Percentiles rank a stretch among this genome's conserved stretches.
Evolutionary conservation across 2,329 filamentous ascomycete genomes (phyloP).

Genomic region (Phyllosticta citribraziliensis): DNA sequence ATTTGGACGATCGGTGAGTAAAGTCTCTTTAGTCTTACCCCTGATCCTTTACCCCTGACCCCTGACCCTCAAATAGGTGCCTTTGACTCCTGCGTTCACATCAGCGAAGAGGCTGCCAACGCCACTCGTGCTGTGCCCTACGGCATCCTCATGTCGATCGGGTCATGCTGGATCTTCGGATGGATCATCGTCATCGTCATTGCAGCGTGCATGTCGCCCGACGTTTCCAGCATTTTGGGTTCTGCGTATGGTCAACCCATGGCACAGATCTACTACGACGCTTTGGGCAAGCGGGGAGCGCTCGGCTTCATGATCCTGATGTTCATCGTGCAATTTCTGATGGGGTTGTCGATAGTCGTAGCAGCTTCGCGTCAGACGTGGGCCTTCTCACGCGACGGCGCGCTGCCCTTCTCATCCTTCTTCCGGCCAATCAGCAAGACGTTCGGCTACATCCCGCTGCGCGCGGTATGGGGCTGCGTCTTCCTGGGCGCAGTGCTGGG

Average conservation of each 20-base stretch:
- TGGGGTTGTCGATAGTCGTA: slow-evolving; percentile 49
- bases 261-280: slow-evolving; percentile 52
- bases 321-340: slow-evolving; percentile 53
- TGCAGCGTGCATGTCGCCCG: slow-evolving; percentile 46
- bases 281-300: slow-evolving; percentile 49
- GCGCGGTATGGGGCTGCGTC: slow-evolving; percentile 46
- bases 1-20: slow-evolving; percentile 48
- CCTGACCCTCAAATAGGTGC: slow-evolving; percentile 17
- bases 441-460: slow-evolving; percentile 49
- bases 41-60: neutral
- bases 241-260: slow-evolving; percentile 50
- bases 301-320: slow-evolving; percentile 49
- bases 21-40: slow-evolving; percentile 11
- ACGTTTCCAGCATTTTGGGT: slow-evolving; percentile 40
- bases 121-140: slow-evolving; percentile 50
- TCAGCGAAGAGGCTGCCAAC: slow-evolving; percentile 52
- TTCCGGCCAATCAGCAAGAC: slow-evolving; percentile 46
- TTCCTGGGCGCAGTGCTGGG: slow-evolving; percentile 44
- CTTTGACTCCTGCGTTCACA: slow-evolving; percentile 49
- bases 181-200: slow-evolving; percentile 50
- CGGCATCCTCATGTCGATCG: slow-evolving; percentile 50
- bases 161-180: slow-evolving; percentile 46
- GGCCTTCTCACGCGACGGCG: slow-evolving; percentile 55
- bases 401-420: slow-evolving; percentile 49
- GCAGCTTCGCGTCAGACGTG: slow-evolving; percentile 52